Evolutionary conservation across 2,329 filamentous ascomycete genomes (phyloP).

Genomic region (Colletotrichum salicis): DNA sequence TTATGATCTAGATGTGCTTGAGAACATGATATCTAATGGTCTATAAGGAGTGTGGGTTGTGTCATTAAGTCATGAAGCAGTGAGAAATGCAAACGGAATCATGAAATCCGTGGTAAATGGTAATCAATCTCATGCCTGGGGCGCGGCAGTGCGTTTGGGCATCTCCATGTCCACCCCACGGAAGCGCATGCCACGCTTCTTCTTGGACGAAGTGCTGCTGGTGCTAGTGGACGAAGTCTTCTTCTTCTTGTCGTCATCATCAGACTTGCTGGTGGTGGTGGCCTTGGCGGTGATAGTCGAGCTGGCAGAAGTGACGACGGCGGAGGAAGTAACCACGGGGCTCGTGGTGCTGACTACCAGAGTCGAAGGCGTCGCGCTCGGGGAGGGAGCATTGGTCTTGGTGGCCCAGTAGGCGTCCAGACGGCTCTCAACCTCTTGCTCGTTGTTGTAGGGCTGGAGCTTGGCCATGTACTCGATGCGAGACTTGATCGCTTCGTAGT

Average conservation of each 20-base stretch:
- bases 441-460: slow-evolving; percentile 47
- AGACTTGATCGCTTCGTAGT: slow-evolving; percentile 41
- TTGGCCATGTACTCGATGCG: slow-evolving; percentile 46
- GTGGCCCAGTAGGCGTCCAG: slow-evolving; percentile 46
- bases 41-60: background rate
- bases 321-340: background rate
- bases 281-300: background rate
- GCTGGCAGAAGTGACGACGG: background rate
- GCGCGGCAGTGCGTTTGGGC: slow-evolving; percentile 20
- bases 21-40: slow-evolving; percentile 7
- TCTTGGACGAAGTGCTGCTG: slow-evolving; percentile 8
- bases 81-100: background rate
- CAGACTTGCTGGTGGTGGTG: slow-evolving; percentile 11
- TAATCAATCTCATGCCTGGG: slow-evolving; percentile 3
- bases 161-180: slow-evolving; percentile 16
- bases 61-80: background rate
- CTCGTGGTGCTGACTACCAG: background rate
- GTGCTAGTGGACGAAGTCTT: background rate
- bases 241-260: slow-evolving; percentile 18
- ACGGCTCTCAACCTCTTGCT: slow-evolving; percentile 42
- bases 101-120: rapidly evolving
- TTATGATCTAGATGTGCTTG: background rate
- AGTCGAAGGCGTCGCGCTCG: background rate
- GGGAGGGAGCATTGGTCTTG: slow-evolving; percentile 8
- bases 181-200: slow-evolving; percentile 14